A percentile compares a stretch with the other conserved stretches of the same genome.
Conservation (phyloP, 768 basidiomycete species). For the Leccinum rimulosum region DNA sequence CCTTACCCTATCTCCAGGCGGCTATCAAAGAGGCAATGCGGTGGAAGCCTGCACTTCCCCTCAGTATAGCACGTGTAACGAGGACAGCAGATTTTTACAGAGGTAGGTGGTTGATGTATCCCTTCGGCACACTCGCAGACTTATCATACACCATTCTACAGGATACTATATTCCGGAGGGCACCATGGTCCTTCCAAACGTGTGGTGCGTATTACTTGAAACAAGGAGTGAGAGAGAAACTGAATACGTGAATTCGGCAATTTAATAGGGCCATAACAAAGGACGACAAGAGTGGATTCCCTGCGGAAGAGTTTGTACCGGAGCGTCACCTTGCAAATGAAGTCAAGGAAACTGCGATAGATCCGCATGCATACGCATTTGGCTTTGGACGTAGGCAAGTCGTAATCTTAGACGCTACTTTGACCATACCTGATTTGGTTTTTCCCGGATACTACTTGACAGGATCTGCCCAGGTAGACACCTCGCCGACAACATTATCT, state of each 20-base stretch:
- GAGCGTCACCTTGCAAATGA: constrained; percentile 11
- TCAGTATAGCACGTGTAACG: constrained; percentile 15
- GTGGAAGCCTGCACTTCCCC: constrained; percentile 10
- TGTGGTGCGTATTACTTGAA: constrained; percentile 6
- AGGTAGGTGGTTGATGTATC: not conserved
- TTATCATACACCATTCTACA: not conserved
- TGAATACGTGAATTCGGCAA: not conserved
- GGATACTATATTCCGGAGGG: constrained; percentile 13
- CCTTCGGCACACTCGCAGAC: not conserved
- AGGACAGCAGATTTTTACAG: constrained; percentile 10
- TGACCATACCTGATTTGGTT: not conserved
- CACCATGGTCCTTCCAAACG: constrained; percentile 14
- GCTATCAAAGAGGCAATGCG: constrained; percentile 29
- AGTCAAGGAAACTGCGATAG: constrained; percentile 7
- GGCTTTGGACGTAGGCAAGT: constrained; percentile 15
- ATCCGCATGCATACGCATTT: constrained; percentile 13
- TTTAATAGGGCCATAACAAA: constrained; percentile 15
- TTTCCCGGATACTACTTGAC: not conserved
- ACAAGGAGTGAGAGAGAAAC: not conserved
- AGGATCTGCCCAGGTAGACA: constrained; percentile 15
- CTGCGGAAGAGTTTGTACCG: constrained; percentile 12
- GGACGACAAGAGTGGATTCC: constrained; percentile 17
- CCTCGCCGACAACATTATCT: constrained; percentile 12
- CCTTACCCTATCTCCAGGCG: constrained; percentile 54
- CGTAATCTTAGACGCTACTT: too few species aligned